Evolutionary conservation across 768 basidiomycete species (phyloP).

Genomic region (Jaapia argillacea): DNA sequence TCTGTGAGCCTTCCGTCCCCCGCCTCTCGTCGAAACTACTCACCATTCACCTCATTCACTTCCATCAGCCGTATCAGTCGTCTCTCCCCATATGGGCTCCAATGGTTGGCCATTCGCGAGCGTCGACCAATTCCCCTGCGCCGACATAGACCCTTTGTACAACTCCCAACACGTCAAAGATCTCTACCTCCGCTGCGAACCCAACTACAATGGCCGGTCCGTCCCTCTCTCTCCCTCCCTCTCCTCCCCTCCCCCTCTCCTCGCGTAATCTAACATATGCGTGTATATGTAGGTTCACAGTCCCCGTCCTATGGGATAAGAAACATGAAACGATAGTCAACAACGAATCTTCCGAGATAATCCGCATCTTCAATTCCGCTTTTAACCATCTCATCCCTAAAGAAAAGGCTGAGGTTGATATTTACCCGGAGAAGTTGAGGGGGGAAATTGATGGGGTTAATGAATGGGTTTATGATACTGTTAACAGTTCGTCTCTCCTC

Average conservation of each 20-base stretch:
- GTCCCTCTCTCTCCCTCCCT: neutral
- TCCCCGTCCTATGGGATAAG: constrained; percentile 91
- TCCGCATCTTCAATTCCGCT: constrained; percentile 82
- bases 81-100: constrained; percentile 80
- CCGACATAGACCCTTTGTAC: constrained; percentile 68
- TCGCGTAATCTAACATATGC: neutral
- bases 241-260: neutral
- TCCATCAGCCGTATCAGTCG: constrained; percentile 28
- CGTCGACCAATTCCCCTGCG: constrained; percentile 56
- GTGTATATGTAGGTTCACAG: constrained; percentile 48
- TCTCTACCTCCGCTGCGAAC: constrained; percentile 70
- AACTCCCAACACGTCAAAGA: constrained; percentile 68
- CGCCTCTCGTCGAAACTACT: neutral
- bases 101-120: constrained; percentile 84
- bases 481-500: constrained; percentile 55
- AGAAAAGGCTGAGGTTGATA: constrained; percentile 56
- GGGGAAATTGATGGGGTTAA: constrained; percentile 78
- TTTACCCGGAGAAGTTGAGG: constrained; percentile 69
- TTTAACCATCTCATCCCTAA: constrained; percentile 67
- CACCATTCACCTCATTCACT: neutral
- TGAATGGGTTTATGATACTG: constrained; percentile 75
- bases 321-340: constrained; percentile 83
- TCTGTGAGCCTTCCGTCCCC: constrained; percentile 46
- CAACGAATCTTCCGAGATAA: constrained; percentile 94
- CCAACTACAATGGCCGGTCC: constrained; percentile 61